Conservation (phyloP, 768 basidiomycete species). For the Termitomyces bulborhizus region DNA sequence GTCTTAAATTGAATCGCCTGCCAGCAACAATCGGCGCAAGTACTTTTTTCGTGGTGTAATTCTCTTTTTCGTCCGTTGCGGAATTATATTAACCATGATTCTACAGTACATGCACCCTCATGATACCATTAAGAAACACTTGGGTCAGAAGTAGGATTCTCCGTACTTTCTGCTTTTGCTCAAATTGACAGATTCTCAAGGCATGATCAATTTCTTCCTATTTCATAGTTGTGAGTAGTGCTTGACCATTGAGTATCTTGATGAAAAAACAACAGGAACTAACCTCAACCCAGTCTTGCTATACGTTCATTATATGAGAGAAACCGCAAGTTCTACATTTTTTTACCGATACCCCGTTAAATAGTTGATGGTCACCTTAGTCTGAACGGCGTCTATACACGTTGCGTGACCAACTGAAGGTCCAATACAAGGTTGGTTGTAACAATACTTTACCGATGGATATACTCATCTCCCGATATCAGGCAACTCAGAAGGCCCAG, state of each 20-base stretch:
- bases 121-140: slow-evolving; percentile 29
- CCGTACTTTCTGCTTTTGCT: background rate
- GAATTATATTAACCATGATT: background rate
- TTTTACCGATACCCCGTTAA: background rate
- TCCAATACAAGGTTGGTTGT: slow-evolving; percentile 49
- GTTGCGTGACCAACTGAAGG: slow-evolving; percentile 69
- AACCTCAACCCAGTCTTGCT: slow-evolving; percentile 50
- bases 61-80: background rate
- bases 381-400: slow-evolving; percentile 65
- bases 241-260: background rate
- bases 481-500: slow-evolving; percentile 71
- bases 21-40: slow-evolving; percentile 56
- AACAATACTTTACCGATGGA: background rate
- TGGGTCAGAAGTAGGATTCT: slow-evolving; percentile 29
- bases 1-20: slow-evolving; percentile 58
- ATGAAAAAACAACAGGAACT: background rate
- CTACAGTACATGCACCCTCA: slow-evolving; percentile 28
- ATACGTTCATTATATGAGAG: slow-evolving; percentile 65
- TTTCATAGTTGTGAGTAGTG: slow-evolving; percentile 56
- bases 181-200: slow-evolving; percentile 22
- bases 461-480: slow-evolving; percentile 23
- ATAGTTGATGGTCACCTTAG: slow-evolving; percentile 20
- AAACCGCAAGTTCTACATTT: slow-evolving; percentile 37
- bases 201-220: slow-evolving; percentile 65
- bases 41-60: slow-evolving; percentile 49